Base-by-base conservation (phyloP, 2,329 filamentous ascomycete genomes). In the Aspergillus ibericus region DNA sequence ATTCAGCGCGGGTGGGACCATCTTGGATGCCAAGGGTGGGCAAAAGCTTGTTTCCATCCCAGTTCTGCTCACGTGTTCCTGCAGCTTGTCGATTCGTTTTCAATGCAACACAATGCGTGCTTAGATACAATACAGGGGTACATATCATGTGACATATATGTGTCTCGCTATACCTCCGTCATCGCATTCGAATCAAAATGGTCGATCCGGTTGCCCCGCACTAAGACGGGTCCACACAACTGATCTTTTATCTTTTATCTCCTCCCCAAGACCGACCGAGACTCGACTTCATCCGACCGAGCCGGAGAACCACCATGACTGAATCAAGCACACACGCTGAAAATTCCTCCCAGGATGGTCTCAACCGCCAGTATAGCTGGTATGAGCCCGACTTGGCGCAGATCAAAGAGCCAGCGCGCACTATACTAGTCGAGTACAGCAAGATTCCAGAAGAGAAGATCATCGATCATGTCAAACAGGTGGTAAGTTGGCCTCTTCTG, bases 391-490 rank as follows among this genome's bases (percentile, higher is more conserved):
- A 44, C 10, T 16, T 53, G n/a, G 16, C 36, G 10, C 16, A 53
- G 25, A 10, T 53, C 36, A 22, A 44, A 12, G 36, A 53, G 51
- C 51, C 51, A 0, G 51, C 51, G 6, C 51, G 51, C 5, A 53
- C 51, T 16, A 18, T 53, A 4, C 6, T 53, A 9, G 51, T 20
- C 15, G 36, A 53, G 2, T 53, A 53, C 38, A 53, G 51, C n/a
- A 29, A 53, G 22, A 44, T 53, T 3, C 51, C 51, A 8, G 51
- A 53, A 4, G 51, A 40, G 36, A 27, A 25, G 36, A 53, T 53
- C 27, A 53, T 53, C n/a, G 38, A 44, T 0, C 51, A 53, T n/a
- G 38, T 53, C 22, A 53, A 53, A 12, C n/a, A 53, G 15, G 51
- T 53, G 51, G 51, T 53, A 38, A 34, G 51, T 40, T 29, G 5